A percentile compares a stretch with the other conserved stretches of the same genome.
phyloP scores from a whole-genome alignment of 176 grass and related monocot genomes.

The Oryza rufipogon region DNA sequence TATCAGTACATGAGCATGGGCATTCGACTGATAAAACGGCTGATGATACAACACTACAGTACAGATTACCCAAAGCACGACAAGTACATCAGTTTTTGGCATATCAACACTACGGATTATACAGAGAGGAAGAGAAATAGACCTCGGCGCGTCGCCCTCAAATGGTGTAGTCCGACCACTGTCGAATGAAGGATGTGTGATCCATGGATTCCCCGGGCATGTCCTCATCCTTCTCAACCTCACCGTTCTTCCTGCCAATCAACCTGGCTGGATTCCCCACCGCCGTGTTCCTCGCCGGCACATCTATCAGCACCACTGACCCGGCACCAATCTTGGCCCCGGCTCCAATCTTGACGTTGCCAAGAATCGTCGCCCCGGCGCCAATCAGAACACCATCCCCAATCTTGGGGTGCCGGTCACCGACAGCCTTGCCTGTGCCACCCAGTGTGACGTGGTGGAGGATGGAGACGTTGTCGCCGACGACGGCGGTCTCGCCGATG shows the following conservation, averaged over 20 bases:
- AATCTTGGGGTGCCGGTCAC: conserved; percentile 93
- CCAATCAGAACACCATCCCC: conserved; percentile 85
- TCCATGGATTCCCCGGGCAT: conserved; percentile 92
- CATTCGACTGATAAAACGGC: conserved; percentile 23
- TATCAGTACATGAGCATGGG: conserved; percentile 12
- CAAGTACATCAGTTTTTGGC: conserved; percentile 18
- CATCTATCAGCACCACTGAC: conserved; percentile 82
- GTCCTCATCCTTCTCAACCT: conserved; percentile 17
- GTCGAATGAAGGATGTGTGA: conserved; percentile 88
- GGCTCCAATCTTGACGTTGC: conserved; percentile 82
- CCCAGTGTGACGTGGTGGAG: conserved; percentile 97
- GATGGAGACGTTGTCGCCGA: conserved; percentile 94
- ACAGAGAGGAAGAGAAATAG: conserved; percentile 34
- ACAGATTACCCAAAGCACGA: conserved; percentile 4
- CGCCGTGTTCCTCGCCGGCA: conserved; percentile 71
- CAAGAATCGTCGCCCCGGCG: conserved; percentile 90
- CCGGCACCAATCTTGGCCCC: conserved; percentile 90
- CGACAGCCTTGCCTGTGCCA: conserved; percentile 87
- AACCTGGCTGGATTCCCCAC: conserved; percentile 91
- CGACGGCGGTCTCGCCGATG: conserved; percentile 90
- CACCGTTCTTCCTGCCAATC: conserved; percentile 56
- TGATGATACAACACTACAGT: conserved; percentile 28
- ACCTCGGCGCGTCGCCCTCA: conserved; percentile 45
- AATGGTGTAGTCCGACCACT: conserved; percentile 91
- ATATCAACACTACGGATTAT: conserved; percentile 6